Evolutionary conservation across 1,139 yeast genomes (phyloP), one percentile per base, ranked within the genome.

Genomic region (Cylindricascospora bacillispora): DNA sequence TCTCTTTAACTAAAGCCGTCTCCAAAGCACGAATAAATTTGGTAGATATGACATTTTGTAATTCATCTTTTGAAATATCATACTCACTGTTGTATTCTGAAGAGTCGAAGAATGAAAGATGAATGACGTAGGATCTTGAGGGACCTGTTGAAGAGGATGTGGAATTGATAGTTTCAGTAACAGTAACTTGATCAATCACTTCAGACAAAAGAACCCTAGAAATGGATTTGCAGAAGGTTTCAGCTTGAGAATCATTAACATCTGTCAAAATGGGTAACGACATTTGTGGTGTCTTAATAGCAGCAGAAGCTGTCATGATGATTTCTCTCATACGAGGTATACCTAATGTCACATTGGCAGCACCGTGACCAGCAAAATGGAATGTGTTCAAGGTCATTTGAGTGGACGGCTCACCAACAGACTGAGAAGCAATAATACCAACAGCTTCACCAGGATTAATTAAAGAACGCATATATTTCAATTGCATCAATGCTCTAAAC

Each of bases 281-380:
- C 98, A 92, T 92, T 61, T 89, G 97, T 31, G 99, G 99, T 9
- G 99, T 92, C 63, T 85, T 83, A 51, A 92, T 92, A 33, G 81
- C 64, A 13, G 95, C 74, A 35, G 95, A 82, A 7, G 98, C 99
- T 12, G 98, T 92, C 98, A 92, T 92, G 54, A 92, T 86, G 54
- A 92, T 92, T 71, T 92, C 99, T 72, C 99, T 79, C 86, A 92
- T 78, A 73, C 99, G 95, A 29, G 99, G 99, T 54, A 92, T 92
- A 79, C 99, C 99, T 52, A 92, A 70, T 1, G 99, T 92, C 44
- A 92, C 99, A 60, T 92, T 92, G 29, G 98, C 98, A 35, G 98
- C 99, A 73, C 99, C 99, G 63, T 92, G 98, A 57, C 99, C 99
- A 46, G 99, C 99, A 53, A 92, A 92, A 65, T 92, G 99, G 93